Conservation (phyloP, 495 filamentous ascomycete species). For the Viridothelium virens region DNA sequence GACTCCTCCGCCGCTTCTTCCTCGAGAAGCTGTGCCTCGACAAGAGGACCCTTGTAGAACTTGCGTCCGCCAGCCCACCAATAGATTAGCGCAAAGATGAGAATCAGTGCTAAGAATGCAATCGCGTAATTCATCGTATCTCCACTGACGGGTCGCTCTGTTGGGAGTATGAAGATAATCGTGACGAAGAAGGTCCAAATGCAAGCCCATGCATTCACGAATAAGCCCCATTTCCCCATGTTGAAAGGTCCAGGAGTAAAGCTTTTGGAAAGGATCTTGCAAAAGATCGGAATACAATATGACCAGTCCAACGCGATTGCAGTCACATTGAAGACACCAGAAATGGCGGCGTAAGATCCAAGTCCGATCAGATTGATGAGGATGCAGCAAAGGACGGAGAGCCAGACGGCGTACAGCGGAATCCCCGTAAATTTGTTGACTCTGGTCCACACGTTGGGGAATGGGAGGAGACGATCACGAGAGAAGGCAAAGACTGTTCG, state of each 20-base stretch:
- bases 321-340: constrained; percentile 56
- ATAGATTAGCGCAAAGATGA: constrained; percentile 42
- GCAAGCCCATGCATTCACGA: constrained; percentile 48
- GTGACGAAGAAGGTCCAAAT: constrained; percentile 54
- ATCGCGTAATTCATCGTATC: constrained; percentile 44
- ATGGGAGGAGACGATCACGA: constrained; percentile 51
- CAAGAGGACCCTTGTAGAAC: constrained; percentile 48
- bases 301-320: constrained; percentile 57
- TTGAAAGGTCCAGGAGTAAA: constrained; percentile 57
- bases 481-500: constrained; percentile 58
- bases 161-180: constrained; percentile 56
- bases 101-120: constrained; percentile 43
- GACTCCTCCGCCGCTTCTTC: constrained; percentile 1
- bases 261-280: constrained; percentile 49
- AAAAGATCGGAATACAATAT: constrained; percentile 55
- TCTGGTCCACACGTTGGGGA: constrained; percentile 48
- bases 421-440: constrained; percentile 48
- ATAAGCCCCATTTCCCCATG: constrained; percentile 42
- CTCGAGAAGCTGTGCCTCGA: constrained; percentile 36
- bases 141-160: constrained; percentile 44
- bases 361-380: constrained; percentile 57
- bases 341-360: constrained; percentile 52
- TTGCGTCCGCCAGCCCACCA: constrained; percentile 44
- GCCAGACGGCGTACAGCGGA: constrained; percentile 55
- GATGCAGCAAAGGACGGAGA: constrained; percentile 49